Evolutionary conservation across 1,284 basidiomycete genomes (phyloP).

Genomic region (Mycena sp.): DNA sequence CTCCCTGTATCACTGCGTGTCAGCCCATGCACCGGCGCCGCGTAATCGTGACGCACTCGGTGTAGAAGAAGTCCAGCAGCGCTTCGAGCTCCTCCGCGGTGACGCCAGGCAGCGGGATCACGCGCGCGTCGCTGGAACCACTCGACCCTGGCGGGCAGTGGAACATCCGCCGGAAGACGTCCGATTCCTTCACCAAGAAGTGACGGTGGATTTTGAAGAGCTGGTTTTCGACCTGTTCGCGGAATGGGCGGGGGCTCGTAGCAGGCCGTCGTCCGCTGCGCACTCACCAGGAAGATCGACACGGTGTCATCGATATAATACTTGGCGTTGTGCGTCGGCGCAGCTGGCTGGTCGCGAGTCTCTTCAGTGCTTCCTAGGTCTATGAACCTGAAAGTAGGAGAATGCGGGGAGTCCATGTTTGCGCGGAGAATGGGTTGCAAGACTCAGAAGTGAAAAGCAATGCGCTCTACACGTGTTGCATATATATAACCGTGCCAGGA

Average conservation of each 20-base stretch:
- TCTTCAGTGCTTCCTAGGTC: too few species aligned
- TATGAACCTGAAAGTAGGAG: too few species aligned
- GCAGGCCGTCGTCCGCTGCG: background rate
- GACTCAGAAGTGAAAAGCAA: too few species aligned
- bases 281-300: conserved; percentile 34
- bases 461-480: conserved; percentile 7
- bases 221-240: conserved; percentile 21
- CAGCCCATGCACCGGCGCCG: background rate
- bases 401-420: too few species aligned
- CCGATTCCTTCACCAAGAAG: conserved; percentile 22
- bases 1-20: background rate
- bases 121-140: background rate
- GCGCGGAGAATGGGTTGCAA: too few species aligned
- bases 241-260: too few species aligned
- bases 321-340: background rate
- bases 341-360: background rate
- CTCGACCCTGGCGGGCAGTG: background rate
- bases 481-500: too few species aligned
- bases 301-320: conserved; percentile 34
- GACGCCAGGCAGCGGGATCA: conserved; percentile 18
- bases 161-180: conserved; percentile 21
- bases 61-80: conserved; percentile 25
- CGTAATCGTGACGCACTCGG: conserved; percentile 14
- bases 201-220: conserved; percentile 27
- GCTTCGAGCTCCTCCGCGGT: conserved; percentile 14